Base-by-base conservation (phyloP, 2,329 filamentous ascomycete species). In the Neonectria sp. region DNA sequence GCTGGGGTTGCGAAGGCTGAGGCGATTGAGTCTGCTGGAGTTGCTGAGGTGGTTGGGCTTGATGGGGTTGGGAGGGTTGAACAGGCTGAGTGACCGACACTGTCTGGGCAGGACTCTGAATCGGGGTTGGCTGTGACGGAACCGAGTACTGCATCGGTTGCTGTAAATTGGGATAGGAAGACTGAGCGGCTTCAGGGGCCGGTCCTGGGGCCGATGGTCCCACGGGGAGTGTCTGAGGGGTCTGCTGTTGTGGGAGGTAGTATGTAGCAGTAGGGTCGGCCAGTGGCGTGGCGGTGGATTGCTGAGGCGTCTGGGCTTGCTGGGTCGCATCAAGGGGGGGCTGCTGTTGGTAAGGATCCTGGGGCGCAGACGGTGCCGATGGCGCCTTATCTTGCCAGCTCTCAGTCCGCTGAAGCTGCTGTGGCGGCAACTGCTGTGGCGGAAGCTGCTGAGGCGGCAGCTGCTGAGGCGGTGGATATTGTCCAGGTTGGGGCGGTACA, bases 201-300 rank as follows among this genome's bases (percentile, higher is more conserved):
- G 80, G 78, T 3, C 79, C 81, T 2, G 79, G 78, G 3, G 82
- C 79, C 3, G 83, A 79, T 11, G 82, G 77, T 71, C 77, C 77
- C 76, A 79, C 48, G 75, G 80, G 67, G 73, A 80, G 72, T 4
- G 77, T 68, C 29, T 76, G 76, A 13, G 68, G 70, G 1, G 76
- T 71, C 27, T 82, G 78, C 56, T 82, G 79, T 64, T 80, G 78
- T 70, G 81, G 85, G 73, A 88, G 89, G 77, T 92, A 92, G 73
- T 88, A 91, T 11, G 85, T 84, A 12, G 86, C 83, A 65, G 84
- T 88, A 2, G 88, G 83, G 65, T 92, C 89, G 17, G 83, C 68
- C 40, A 79, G 70, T 12, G 77, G 77, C 29, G 77, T 74, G 8
- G 69, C 73, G 7, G 70, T 64, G 13, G 75, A 48, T 63, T 77